Percentiles rank a stretch among this genome's conserved stretches.
These are phyloP conservation scores for Musa troglodytarum DNA, from an alignment of 176 grass and related monocot species.

Conservation along the genomic window DNA sequence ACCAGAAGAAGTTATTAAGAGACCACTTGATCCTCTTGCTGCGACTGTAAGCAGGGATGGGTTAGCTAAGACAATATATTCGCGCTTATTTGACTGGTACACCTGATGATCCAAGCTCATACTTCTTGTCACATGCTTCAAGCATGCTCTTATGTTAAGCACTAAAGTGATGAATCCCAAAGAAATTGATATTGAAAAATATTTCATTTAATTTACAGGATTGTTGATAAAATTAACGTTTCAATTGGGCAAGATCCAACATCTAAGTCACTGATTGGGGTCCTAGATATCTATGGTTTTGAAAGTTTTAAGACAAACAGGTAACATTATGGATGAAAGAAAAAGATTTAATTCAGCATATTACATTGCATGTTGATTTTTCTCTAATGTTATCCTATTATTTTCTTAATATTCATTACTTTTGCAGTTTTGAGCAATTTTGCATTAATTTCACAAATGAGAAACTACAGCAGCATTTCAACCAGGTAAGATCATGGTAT, in stretches of 20 bases:
- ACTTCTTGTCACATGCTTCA: neutral
- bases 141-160: neutral
- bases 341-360: neutral
- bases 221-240: slow-evolving; percentile 93
- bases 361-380: neutral
- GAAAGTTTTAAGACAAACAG: slow-evolving; percentile 98
- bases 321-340: slow-evolving; percentile 14
- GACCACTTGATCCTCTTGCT: slow-evolving; percentile 80
- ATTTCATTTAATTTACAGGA: slow-evolving; percentile 36
- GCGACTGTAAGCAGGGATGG: slow-evolving; percentile 95
- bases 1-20: slow-evolving; percentile 98
- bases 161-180: neutral
- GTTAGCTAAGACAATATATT: slow-evolving; percentile 97
- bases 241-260: slow-evolving; percentile 88
- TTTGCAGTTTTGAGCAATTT: slow-evolving; percentile 87
- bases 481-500: slow-evolving; percentile 48
- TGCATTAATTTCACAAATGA: slow-evolving; percentile 99
- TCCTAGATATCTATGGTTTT: slow-evolving; percentile 98
- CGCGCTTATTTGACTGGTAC: slow-evolving; percentile 99
- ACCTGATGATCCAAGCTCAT: neutral
- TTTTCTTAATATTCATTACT: slow-evolving; percentile 12
- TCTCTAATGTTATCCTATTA: neutral
- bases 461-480: slow-evolving; percentile 98
- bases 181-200: neutral
- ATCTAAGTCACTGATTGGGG: slow-evolving; percentile 90